These are phyloP conservation scores for Wickerhamiella vanderwaltii DNA, from an alignment of 805 yeast genomes.

Conservation along the genomic window DNA sequence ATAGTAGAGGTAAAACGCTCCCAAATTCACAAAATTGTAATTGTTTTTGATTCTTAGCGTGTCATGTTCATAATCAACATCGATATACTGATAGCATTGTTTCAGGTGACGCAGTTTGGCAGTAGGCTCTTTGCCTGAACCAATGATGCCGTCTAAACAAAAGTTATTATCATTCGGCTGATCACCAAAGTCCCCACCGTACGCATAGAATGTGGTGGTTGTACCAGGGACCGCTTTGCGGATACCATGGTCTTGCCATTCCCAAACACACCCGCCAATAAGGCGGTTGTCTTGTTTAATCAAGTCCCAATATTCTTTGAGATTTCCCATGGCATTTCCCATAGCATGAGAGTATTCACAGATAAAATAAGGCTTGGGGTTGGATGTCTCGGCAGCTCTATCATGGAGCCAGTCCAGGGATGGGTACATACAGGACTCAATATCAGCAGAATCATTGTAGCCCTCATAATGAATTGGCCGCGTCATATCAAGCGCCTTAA, in stretches of 20 bases:
- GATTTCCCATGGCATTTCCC: slow-evolving; percentile 32
- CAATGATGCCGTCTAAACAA: slow-evolving; percentile 29
- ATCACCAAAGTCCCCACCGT: slow-evolving; percentile 32
- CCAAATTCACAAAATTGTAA: slow-evolving; percentile 12
- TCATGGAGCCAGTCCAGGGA: slow-evolving; percentile 20
- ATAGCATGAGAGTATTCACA: slow-evolving; percentile 33
- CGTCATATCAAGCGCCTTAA: slow-evolving; percentile 23
- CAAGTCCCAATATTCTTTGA: slow-evolving; percentile 27
- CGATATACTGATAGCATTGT: slow-evolving; percentile 29
- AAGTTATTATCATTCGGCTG: slow-evolving; percentile 30
- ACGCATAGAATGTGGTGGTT: slow-evolving; percentile 19
- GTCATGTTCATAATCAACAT: background rate
- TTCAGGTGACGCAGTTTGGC: slow-evolving; percentile 29
- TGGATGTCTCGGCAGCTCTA: slow-evolving; percentile 17
- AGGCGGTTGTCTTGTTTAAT: slow-evolving; percentile 25
- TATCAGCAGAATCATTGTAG: slow-evolving; percentile 23
- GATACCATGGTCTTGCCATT: slow-evolving; percentile 32
- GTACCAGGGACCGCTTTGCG: slow-evolving; percentile 1
- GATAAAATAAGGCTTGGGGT: slow-evolving; percentile 27
- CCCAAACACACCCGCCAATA: slow-evolving; percentile 33
- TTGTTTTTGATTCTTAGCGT: slow-evolving; percentile 10
- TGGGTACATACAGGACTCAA: slow-evolving; percentile 30
- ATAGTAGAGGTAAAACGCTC: background rate
- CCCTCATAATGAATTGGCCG: slow-evolving; percentile 31
- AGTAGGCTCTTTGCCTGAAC: slow-evolving; percentile 28